Evolutionary conservation across 768 basidiomycete species (phyloP), one percentile per base, ranked within the genome.

Genomic region (Kwoniella mangroviensis): DNA sequence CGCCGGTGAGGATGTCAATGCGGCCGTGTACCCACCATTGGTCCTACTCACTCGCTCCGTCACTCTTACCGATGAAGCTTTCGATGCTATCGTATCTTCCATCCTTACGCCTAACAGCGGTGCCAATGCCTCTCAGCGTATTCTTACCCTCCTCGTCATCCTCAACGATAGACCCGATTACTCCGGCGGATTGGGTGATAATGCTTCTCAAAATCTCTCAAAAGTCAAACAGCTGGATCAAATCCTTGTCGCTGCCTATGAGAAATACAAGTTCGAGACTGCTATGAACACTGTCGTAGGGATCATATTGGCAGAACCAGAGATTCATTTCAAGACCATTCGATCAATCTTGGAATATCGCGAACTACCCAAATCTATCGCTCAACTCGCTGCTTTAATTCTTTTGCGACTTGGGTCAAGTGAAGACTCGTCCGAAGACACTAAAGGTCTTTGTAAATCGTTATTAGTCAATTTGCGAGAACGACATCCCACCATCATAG

Each of bases 1-100:
- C 43, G 74, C 59, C 6, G 81, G 81, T 17, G 64, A 63, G 42
- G 78, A 81, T 43, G 76, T 78, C 59, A 77, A 79, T 22, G 76
- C 80, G 21, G 78, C 82, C 22, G 77, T 81, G 2, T 81, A 79
- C 63, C 80, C 82, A 11, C 74, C 80, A 13, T 63, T 81, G n/a
- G 63, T 83, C 49, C 75, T 83, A 19, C 74, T 81, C 34, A 73
- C 78, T 19, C 75, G 82, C 26, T 73, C 78, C 1, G 63, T 80
- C 13, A 73, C 71, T 10, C 77, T 83, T 13, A 78, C 80, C 19
- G 73, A 79, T 22, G 81, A 65, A 12, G 78, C 81, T 2, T 80
- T 81, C 73, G 57, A 69, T 2, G 79, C 74, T 15, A 22, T 82
- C 19, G 67, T 81, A 12, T 65, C 66, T 4, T 68, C 77, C 21